Evolutionary conservation across 1,284 basidiomycete genomes (phyloP), one percentile per base, ranked within the genome.

Genomic region (Blastosporella zonata): DNA sequence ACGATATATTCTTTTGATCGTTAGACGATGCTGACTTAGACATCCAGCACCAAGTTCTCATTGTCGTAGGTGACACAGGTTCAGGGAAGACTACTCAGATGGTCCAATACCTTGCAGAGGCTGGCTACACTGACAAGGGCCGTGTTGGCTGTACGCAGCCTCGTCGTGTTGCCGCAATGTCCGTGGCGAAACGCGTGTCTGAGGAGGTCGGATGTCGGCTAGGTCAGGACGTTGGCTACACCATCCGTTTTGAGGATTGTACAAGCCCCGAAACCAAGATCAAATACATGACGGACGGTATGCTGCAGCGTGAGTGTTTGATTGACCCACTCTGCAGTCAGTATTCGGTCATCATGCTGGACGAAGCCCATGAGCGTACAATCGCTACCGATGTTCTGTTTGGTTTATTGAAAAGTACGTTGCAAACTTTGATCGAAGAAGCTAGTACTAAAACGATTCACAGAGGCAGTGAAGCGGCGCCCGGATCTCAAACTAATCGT

Each of bases 211-310:
- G 96, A 6, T 97, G 95, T 69, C 82, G 96, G 7, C 75, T 99
- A 3, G 96, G 96, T 7, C 90, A 96, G 62, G 96, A 98, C 69
- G 96, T 99, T 51, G 96, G 96, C 1, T 99, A 99, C 66, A 93
- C 90, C 3, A 97, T 99, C 60, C 95, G 97, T 73, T 99, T 99
- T 68, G 96, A 99, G 72, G 97, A 99, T 69, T 94, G 94, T 68
- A 98, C 96, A 3, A 88, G 91, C 62, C 93, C 96, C 0, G 97
- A 98, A 68, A 99, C 96, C 9, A 86, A 90, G 62, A 98, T 99
- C 79, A 99, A 99, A 71, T 99, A 97, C 79, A 99, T 99, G 97
- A 99, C 97, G 56, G 96, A 99, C 65, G 97, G 96, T 74, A 97
- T 99, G 93, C 79, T 99, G 10, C 91, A 97, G 64, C 82, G 96